Evolutionary conservation across 192 early-diverging fungal species (phyloP).

Genomic region (Coemansia sp.): DNA sequence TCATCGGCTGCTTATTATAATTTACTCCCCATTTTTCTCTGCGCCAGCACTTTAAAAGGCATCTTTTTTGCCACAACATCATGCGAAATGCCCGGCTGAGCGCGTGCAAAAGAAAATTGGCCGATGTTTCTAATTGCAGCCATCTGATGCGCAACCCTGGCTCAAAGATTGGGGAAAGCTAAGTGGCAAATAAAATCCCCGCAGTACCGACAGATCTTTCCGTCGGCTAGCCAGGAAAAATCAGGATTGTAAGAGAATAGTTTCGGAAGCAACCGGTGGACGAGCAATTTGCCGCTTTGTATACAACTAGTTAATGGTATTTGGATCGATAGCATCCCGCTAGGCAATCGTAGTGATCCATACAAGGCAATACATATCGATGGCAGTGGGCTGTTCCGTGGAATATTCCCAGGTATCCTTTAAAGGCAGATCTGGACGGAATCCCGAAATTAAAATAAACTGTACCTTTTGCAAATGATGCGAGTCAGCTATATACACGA

Average conservation of each 20-base stretch:
- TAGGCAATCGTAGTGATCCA: not conserved
- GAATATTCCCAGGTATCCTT: not conserved
- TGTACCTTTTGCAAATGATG: not conserved
- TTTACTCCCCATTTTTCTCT: no score
- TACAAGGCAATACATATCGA: not conserved
- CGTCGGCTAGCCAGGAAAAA: not conserved
- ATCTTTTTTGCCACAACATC: no score
- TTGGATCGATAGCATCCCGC: not conserved
- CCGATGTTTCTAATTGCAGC: not conserved
- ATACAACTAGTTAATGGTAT: no score
- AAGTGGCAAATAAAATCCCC: not conserved
- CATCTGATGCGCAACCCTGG: not conserved
- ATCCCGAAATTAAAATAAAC: slow-evolving; percentile 1
- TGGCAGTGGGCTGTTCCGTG: not conserved
- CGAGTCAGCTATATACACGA: no score
- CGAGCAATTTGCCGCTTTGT: no score
- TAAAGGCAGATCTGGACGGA: not conserved
- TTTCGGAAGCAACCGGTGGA: no score
- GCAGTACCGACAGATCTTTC: not conserved
- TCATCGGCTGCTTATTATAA: not conserved
- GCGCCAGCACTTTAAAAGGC: no score
- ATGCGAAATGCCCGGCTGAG: not conserved
- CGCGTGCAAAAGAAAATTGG: not conserved
- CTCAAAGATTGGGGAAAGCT: not conserved
- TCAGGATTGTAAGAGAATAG: no score